phyloP scores from a whole-genome alignment of 805 yeast species.

The Candida sonorensis region DNA sequence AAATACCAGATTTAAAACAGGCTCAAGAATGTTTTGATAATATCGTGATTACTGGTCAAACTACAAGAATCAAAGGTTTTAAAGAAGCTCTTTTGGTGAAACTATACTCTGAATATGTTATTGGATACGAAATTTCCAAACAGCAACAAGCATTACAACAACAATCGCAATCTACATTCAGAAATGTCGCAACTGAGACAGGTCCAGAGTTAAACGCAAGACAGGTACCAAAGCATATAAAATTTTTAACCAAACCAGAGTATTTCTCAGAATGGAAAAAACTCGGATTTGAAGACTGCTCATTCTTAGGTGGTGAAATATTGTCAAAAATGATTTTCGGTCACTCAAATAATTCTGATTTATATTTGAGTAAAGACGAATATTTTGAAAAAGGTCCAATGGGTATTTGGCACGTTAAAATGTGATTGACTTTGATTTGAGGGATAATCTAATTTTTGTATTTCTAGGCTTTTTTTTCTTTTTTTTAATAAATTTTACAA shows the following conservation, averaged over 20 bases:
- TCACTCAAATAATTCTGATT: constrained; percentile 53
- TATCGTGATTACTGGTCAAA: constrained; percentile 72
- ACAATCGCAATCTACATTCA: constrained; percentile 19
- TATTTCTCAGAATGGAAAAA: constrained; percentile 94
- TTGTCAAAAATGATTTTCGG: constrained; percentile 80
- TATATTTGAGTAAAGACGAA: constrained; percentile 60
- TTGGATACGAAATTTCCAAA: constrained; percentile 12
- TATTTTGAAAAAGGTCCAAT: constrained; percentile 79
- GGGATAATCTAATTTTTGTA: neutral
- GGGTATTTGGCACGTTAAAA: constrained; percentile 55
- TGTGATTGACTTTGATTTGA: constrained; percentile 13
- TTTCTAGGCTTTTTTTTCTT: neutral
- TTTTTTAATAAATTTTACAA: too few relatives aligned
- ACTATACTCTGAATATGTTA: constrained; percentile 29
- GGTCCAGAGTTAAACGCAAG: constrained; percentile 24
- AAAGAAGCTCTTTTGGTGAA: constrained; percentile 58
- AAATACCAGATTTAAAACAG: constrained; percentile 54
- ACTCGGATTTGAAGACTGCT: constrained; percentile 65
- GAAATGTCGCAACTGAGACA: constrained; percentile 21
- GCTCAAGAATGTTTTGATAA: constrained; percentile 84
- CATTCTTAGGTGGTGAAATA: constrained; percentile 82
- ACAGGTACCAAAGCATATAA: constrained; percentile 79
- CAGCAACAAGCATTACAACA: constrained; percentile 6
- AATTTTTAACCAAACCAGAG: constrained; percentile 70
- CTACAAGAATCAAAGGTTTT: constrained; percentile 69